These are phyloP conservation scores for Allomyces macrogynus DNA, from an alignment of 192 early-diverging fungal genomes.

Conservation along the genomic window DNA sequence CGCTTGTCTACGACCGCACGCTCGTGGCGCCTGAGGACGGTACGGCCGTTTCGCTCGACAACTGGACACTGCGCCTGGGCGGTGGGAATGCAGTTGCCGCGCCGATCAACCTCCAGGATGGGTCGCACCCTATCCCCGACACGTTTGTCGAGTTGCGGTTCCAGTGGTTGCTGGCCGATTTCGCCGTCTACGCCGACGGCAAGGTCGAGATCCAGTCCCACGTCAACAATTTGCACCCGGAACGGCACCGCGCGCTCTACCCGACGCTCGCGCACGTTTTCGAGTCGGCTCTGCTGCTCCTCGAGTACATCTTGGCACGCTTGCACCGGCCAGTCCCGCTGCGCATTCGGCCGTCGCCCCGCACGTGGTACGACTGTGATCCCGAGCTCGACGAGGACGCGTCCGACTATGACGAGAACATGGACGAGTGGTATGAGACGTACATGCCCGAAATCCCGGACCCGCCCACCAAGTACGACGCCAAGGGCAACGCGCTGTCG, in stretches of 20 bases:
- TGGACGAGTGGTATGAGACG: background rate
- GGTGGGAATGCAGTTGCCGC: background rate
- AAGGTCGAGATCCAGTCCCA: background rate
- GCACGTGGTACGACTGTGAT: too few relatives aligned
- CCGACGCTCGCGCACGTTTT: too few relatives aligned
- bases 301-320: too few relatives aligned
- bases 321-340: too few relatives aligned
- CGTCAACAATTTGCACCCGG: too few relatives aligned
- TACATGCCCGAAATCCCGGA: background rate
- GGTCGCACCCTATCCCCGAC: background rate
- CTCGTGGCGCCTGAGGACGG: background rate
- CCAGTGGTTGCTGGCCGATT: background rate
- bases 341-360: too few relatives aligned
- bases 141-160: background rate
- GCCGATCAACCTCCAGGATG: background rate
- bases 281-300: too few relatives aligned
- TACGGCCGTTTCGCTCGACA: background rate
- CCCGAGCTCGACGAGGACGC: background rate
- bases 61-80: too few relatives aligned
- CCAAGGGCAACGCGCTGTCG: too few relatives aligned
- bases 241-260: too few relatives aligned
- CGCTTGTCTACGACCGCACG: conserved; percentile 9
- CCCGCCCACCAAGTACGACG: background rate
- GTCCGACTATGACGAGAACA: conserved; percentile 3
- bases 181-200: background rate